These are phyloP conservation scores for Gryganskiella cystojenkinii DNA, from an alignment of 192 early-diverging fungal species.

Conservation along the genomic window DNA sequence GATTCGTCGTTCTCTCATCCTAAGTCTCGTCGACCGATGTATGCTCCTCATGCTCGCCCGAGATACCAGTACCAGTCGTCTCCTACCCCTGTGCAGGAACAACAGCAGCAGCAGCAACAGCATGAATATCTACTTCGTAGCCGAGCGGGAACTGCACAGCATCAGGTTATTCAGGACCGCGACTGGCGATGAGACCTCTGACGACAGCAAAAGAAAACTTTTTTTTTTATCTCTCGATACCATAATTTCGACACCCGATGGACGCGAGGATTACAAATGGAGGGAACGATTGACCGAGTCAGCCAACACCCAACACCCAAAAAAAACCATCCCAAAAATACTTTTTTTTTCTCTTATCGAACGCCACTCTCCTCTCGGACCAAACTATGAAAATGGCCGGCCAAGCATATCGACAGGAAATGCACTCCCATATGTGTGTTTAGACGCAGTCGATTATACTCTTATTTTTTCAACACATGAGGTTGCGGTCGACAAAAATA, in stretches of 20 bases:
- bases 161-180: slow-evolving; percentile 4
- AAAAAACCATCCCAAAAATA: not conserved
- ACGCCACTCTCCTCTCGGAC: too few species aligned
- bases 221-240: not conserved
- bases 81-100: not conserved
- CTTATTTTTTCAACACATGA: too few species aligned
- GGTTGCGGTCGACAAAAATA: too few species aligned
- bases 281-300: not conserved
- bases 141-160: slow-evolving; percentile 8
- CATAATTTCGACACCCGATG: not conserved
- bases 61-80: slow-evolving; percentile 21
- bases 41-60: slow-evolving; percentile 15
- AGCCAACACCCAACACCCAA: not conserved
- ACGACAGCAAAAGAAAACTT: too few species aligned
- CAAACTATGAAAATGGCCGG: too few species aligned
- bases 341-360: not conserved
- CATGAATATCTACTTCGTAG: not conserved
- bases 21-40: slow-evolving; percentile 1
- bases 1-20: slow-evolving; percentile 17
- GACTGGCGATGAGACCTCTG: slow-evolving; percentile 31
- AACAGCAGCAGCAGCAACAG: slow-evolving; percentile 2
- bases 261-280: not conserved
- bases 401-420: too few species aligned
- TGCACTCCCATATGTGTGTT: too few species aligned
- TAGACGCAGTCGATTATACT: too few species aligned